These are phyloP conservation scores for Penicillium taxi DNA, from an alignment of 495 filamentous ascomycete genomes.

Conservation along the genomic window DNA sequence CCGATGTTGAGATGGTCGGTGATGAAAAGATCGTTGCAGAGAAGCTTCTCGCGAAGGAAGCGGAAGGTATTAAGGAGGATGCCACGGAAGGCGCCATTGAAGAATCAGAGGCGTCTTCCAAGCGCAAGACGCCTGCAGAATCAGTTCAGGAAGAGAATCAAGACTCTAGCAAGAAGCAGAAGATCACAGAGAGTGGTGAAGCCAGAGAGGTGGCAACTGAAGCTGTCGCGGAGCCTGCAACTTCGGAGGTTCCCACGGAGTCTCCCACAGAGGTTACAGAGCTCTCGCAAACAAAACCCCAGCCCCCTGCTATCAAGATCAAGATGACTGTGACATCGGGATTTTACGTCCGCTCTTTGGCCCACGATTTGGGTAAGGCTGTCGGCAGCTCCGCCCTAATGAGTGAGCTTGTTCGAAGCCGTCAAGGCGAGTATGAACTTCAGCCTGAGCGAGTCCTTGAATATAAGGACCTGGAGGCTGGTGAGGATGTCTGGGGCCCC, in stretches of 20 bases:
- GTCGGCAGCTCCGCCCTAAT: slow-evolving; percentile 77
- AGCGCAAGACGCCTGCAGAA: slow-evolving; percentile 30
- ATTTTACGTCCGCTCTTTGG: slow-evolving; percentile 92
- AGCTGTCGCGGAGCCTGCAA: slow-evolving; percentile 13
- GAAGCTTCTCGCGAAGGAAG: slow-evolving; percentile 50
- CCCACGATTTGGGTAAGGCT: slow-evolving; percentile 83
- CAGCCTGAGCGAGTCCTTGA: slow-evolving; percentile 62
- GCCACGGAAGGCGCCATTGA: slow-evolving; percentile 12
- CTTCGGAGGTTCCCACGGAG: slow-evolving; percentile 12
- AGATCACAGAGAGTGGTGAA: slow-evolving; percentile 23
- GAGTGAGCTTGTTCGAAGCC: slow-evolving; percentile 71
- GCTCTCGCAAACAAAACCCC: slow-evolving; percentile 19
- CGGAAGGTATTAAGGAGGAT: slow-evolving; percentile 17
- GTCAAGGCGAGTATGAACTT: slow-evolving; percentile 72
- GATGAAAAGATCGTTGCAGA: slow-evolving; percentile 67
- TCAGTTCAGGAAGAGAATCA: slow-evolving; percentile 14
- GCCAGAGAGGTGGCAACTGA: slow-evolving; percentile 5
- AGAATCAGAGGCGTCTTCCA: slow-evolving; percentile 13
- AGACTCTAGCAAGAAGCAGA: slow-evolving; percentile 30
- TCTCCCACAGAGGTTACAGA: slow-evolving; percentile 5
- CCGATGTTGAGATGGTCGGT: slow-evolving; percentile 60
- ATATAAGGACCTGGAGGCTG: slow-evolving; percentile 68
- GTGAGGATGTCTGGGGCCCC: slow-evolving; percentile 76
- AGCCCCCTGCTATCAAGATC: slow-evolving; percentile 66
- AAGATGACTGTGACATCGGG: slow-evolving; percentile 90